Base-by-base conservation (phyloP, 306 rosid genomes). In the Carpinus fangiana region DNA sequence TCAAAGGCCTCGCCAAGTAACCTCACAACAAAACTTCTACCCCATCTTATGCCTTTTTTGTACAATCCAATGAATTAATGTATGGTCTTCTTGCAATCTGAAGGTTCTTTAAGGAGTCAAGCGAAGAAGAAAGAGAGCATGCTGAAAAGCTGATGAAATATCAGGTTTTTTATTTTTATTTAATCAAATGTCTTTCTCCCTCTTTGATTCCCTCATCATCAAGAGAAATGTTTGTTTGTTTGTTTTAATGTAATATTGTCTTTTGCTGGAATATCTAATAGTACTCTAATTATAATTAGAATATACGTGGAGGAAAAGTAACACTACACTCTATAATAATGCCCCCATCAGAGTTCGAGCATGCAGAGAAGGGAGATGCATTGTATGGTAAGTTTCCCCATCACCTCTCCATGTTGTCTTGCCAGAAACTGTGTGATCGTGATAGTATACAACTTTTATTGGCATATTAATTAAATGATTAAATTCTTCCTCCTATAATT, bases 351-450 rank as follows among this genome's bases (percentile, higher is more conserved):
- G 94, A 92, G 57, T 92, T 85, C 78, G 94, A 82, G 26, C 84
- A 90, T 77, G 75, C n/a, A 51, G 89, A 92, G 31, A 92, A 85
- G 79, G 93, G 94, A 20, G 91, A 88, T 79, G 91, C 89, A 2
- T 85, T 88, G 78, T 59, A 85, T 81, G 91, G 89, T 85, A 43
- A 83, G 91, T 59, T 79, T 73, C 17, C 73, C 45, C 1, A 41
- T 68, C 57, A 52, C 70, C 47, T 26, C 72, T 79, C 67, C 38
- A 16, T 31, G 5, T 5, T 62, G 69, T 31, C 45, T 31, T 31
- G 43, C 20, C 43, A 2, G 13, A 2, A 62, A 4, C 65, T 62
- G 45, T 53, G 16, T 31, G 14, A 62, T 62, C 36, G 28, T 28
- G 20, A 59, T 17, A 59, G 9, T 16, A 53, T 53, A 18, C 21